Percentiles rank a stretch among this genome's conserved stretches.
Evolutionary conservation across 306 rosid species (phyloP).

Genomic region (Prunus mira): DNA sequence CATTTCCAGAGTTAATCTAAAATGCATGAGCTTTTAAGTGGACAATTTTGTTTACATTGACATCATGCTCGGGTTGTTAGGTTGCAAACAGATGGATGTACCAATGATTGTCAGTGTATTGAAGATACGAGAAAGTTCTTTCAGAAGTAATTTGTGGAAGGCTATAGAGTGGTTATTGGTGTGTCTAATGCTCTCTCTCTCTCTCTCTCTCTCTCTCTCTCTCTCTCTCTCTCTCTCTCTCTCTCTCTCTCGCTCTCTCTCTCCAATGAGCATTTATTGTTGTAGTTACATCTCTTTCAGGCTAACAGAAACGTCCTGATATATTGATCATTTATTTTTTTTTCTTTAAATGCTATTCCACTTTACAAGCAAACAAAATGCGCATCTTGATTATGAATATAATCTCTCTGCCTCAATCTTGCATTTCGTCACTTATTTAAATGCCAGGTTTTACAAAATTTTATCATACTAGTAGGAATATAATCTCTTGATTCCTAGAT

Average conservation of each 20-base stretch:
- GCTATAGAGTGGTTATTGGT: conserved; percentile 61
- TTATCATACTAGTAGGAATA: too few species aligned
- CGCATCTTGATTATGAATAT: not conserved
- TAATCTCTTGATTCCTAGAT: too few species aligned
- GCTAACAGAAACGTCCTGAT: not conserved
- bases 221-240: not conserved
- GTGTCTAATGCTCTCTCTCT: conserved; percentile 16
- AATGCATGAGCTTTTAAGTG: not conserved
- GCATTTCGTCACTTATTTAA: not conserved
- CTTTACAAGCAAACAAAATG: not conserved
- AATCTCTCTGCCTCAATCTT: not conserved
- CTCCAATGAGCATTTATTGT: not conserved
- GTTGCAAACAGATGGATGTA: conserved; percentile 38
- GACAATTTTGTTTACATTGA: conserved; percentile 11
- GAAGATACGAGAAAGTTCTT: conserved; percentile 69
- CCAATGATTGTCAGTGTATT: conserved; percentile 45
- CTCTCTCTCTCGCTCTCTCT: not conserved
- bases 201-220: not conserved
- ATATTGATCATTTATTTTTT: not conserved
- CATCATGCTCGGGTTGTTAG: conserved; percentile 37
- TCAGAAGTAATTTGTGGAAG: conserved; percentile 47
- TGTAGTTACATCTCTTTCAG: not conserved
- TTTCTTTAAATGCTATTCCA: not conserved
- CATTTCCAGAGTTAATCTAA: conserved; percentile 5
- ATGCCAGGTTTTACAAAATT: not conserved